These are phyloP conservation scores for Trifolium repens DNA, from an alignment of 306 rosid species.

Conservation along the genomic window DNA sequence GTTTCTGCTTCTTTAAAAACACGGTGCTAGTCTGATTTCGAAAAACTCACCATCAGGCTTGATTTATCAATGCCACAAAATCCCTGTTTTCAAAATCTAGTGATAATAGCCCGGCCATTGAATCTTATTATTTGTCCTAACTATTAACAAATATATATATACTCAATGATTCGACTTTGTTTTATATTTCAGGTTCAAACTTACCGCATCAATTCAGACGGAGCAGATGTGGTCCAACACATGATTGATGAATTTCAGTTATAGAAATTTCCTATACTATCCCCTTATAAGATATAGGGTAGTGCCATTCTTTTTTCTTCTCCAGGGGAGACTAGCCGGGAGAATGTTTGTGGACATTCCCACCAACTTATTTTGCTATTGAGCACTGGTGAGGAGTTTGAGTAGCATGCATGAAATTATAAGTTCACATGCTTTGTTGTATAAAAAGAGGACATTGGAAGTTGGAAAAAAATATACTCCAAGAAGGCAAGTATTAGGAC, in stretches of 20 bases:
- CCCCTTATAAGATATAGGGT: slow-evolving; percentile 5
- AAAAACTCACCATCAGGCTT: not conserved
- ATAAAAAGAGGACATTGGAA: not conserved
- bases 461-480: not conserved
- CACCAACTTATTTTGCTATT: not conserved
- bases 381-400: not conserved
- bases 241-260: slow-evolving; percentile 75
- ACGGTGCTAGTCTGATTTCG: not conserved
- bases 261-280: slow-evolving; percentile 34
- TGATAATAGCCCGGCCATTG: not conserved
- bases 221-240: slow-evolving; percentile 83
- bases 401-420: not conserved
- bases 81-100: slow-evolving; percentile 17
- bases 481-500: slow-evolving; percentile 1
- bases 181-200: slow-evolving; percentile 61
- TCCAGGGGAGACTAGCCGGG: not conserved
- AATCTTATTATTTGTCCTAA: not conserved
- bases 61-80: slow-evolving; percentile 3
- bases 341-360: slow-evolving; percentile 28
- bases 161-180: not conserved
- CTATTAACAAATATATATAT: slow-evolving; percentile 2
- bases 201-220: slow-evolving; percentile 61
- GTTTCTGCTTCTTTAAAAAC: slow-evolving; percentile 21
- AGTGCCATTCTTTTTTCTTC: slow-evolving; percentile 3
- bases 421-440: not conserved